Base-by-base conservation (phyloP, 129 eudicot species). In the Kitagawia praeruptora region DNA sequence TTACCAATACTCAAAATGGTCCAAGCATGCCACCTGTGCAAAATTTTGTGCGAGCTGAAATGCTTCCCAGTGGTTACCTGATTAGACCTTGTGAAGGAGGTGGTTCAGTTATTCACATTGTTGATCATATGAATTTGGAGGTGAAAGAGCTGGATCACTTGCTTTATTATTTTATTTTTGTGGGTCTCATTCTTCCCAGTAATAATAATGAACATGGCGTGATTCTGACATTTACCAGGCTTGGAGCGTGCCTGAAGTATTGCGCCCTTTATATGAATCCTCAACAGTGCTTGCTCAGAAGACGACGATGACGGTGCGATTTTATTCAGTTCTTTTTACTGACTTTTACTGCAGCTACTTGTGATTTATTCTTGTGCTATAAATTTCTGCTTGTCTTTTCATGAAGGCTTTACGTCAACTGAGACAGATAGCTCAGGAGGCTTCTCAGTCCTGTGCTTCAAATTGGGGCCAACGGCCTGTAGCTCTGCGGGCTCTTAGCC, bases 81-180 rank as follows among this genome's bases (percentile, higher is more conserved):
- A 89, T 93, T 69, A 85, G 98, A 86, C 97, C 98, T 77, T 91
- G 95, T 83, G 96, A 93, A 54, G 98, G 98, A 40, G 96, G 98
- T 73, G 98, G 98, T 69, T 93, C 98, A 2, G 88, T 93, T 44
- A 91, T 93, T 67, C 96, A 93, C 79, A 87, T 91, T 83, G 98
- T 93, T 41, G 98, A 93, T 82, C 98, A 93, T 83, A 83, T 93
- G 93, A 90, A 91, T 82, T 86, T 93, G 82, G 96, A 93, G 97
- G 98, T 93, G 75, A 42, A 47, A 12, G 23, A 44, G 42, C 46
- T 41, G 25, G 3, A 13, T 41, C 54, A 46, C 78, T 9, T 64
- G 49, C 53, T 8, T n/a, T n/a, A n/a, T n/a, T n/a, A n/a, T n/a
- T 37, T 12, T 48, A 11, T 38, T 4, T 72, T 51, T 31, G 38